Percentiles rank a stretch among this genome's conserved stretches.
These are phyloP conservation scores for Sphaerulina musiva DNA, from an alignment of 2,329 filamentous ascomycete genomes.

Conservation along the genomic window DNA sequence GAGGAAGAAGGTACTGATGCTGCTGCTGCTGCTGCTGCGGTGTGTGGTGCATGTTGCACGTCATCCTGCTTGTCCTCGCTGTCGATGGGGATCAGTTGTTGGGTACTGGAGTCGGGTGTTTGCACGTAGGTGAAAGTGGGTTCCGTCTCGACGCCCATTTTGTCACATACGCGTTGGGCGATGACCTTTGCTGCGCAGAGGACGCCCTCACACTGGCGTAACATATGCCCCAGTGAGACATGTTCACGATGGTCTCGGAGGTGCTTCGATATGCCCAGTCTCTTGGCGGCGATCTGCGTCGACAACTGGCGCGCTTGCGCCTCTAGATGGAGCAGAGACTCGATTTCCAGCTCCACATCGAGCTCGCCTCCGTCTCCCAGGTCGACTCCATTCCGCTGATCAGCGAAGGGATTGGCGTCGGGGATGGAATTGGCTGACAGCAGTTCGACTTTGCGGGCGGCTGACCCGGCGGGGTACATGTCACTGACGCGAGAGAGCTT, in stretches of 20 bases:
- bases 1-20: no score
- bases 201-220: conserved; percentile 40
- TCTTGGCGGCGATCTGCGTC: conserved; percentile 25
- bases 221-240: conserved; percentile 36
- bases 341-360: conserved; percentile 36
- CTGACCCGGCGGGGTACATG: conserved; percentile 8
- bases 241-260: conserved; percentile 35
- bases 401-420: conserved; percentile 34
- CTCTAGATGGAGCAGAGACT: conserved; percentile 34
- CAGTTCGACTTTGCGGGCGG: conserved; percentile 5
- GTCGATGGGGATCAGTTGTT: conserved; percentile 21
- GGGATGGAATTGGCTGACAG: conserved; percentile 6
- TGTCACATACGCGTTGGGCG: conserved; percentile 30
- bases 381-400: conserved; percentile 14
- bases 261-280: conserved; percentile 35
- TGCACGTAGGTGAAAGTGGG: conserved; percentile 22
- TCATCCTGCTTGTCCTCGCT: conserved; percentile 8
- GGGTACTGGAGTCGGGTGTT: conserved; percentile 16
- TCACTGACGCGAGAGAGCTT: conserved; percentile 12
- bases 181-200: conserved; percentile 38
- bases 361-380: conserved; percentile 8
- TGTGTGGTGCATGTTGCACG: neutral
- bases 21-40: no score
- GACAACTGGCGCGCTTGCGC: conserved; percentile 26
- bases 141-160: conserved; percentile 23